phyloP scores from a whole-genome alignment of 2,329 filamentous ascomycete genomes.

The Cladobotryum protrusum region DNA sequence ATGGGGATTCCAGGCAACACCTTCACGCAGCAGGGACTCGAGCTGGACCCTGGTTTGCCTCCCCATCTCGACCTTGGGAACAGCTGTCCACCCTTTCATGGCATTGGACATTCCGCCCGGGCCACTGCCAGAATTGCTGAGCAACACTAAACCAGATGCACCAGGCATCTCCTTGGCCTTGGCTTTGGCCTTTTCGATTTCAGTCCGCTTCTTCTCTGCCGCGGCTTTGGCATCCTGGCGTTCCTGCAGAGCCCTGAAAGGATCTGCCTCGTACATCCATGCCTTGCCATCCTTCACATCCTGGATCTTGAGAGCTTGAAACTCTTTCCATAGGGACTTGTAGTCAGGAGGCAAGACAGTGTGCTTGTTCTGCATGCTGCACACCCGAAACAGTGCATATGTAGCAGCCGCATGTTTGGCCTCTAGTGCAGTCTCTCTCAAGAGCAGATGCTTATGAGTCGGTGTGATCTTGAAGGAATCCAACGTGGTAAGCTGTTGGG shows the following conservation, averaged over 20 bases:
- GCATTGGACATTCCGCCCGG: constrained; percentile 32
- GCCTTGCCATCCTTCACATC: constrained; percentile 70
- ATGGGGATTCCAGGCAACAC: constrained; percentile 84
- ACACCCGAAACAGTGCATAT: constrained; percentile 84
- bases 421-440: constrained; percentile 75
- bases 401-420: constrained; percentile 90
- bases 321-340: constrained; percentile 85
- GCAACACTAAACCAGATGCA: constrained; percentile 49
- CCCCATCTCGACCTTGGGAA: constrained; percentile 91
- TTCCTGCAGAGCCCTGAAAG: constrained; percentile 75
- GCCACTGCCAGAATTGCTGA: constrained; percentile 37
- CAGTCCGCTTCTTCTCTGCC: constrained; percentile 72
- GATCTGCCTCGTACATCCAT: constrained; percentile 95
- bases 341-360: constrained; percentile 91
- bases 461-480: constrained; percentile 77
- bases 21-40: constrained; percentile 70
- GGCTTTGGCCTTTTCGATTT: constrained; percentile 60
- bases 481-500: constrained; percentile 65
- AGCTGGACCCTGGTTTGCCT: constrained; percentile 70
- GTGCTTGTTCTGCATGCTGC: constrained; percentile 92
- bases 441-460: constrained; percentile 68
- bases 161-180: constrained; percentile 61
- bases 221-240: constrained; percentile 70
- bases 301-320: constrained; percentile 72
- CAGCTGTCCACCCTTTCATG: constrained; percentile 73